Evolutionary conservation across 2,329 filamentous ascomycete species (phyloP).

Genomic region (Aspergillus pseudoviridinutans): DNA sequence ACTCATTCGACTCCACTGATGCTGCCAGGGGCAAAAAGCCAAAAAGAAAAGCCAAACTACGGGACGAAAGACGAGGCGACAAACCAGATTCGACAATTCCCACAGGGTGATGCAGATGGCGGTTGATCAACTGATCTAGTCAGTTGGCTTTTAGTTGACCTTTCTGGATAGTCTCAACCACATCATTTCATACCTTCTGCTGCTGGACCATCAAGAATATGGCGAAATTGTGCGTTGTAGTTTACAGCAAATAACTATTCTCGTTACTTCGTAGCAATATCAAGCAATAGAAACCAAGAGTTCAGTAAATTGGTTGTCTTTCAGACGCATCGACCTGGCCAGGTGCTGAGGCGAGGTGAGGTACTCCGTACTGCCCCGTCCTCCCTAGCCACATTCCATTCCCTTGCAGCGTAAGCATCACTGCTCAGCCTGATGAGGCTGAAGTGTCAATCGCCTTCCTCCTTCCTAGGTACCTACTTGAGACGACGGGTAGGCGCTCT

Average conservation of each 20-base stretch:
- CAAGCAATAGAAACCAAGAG: neutral
- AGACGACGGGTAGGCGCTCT: neutral
- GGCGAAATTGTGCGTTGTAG: neutral
- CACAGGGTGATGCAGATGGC: neutral
- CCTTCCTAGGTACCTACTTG: neutral
- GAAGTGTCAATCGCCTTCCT: neutral
- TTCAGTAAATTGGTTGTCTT: neutral
- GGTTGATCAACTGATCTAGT: neutral
- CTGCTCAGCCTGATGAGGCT: conserved; percentile 7
- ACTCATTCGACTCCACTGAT: conserved; percentile 5
- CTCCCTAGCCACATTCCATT: conserved; percentile 3
- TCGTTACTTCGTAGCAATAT: neutral
- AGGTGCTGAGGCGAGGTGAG: neutral
- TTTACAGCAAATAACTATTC: neutral
- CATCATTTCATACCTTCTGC: neutral
- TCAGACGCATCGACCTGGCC: neutral
- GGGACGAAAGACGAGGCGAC: conserved; percentile 16
- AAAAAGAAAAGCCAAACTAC: conserved; percentile 1
- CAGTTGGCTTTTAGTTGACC: neutral
- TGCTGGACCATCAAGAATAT: neutral
- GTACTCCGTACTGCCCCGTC: neutral
- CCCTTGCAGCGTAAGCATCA: neutral
- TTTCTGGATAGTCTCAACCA: neutral
- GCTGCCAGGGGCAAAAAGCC: conserved; percentile 12
- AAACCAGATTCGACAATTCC: conserved; percentile 12